These are phyloP conservation scores for Sugiyamaella qingdaonensis DNA, from an alignment of 805 yeast species.

Conservation along the genomic window DNA sequence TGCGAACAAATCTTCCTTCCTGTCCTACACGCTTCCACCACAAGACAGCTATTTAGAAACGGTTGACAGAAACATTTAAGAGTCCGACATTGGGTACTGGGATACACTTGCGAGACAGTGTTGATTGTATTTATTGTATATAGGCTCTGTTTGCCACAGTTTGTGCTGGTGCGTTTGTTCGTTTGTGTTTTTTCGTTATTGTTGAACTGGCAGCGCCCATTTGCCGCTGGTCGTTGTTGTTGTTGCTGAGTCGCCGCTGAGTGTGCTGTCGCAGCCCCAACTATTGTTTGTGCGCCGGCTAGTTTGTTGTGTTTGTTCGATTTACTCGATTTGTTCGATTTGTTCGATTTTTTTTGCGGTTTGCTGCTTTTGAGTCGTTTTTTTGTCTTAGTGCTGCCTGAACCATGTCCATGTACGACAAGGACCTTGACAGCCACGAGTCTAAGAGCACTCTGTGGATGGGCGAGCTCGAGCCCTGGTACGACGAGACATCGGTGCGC, in stretches of 20 bases:
- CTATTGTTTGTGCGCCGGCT: too few species aligned
- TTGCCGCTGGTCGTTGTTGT: neutral
- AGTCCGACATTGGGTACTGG: neutral
- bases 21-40: neutral
- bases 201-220: neutral
- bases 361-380: neutral
- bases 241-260: neutral
- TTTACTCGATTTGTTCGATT: too few species aligned
- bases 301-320: too few species aligned
- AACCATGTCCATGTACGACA: slow-evolving; percentile 1
- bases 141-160: neutral
- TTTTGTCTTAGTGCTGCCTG: neutral
- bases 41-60: neutral
- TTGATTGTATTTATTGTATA: neutral
- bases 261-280: too few species aligned
- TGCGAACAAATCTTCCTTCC: neutral
- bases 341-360: neutral
- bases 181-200: too few species aligned
- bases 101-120: neutral
- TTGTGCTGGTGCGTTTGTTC: too few species aligned
- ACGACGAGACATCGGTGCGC: slow-evolving; percentile 68
- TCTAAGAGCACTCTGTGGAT: slow-evolving; percentile 43
- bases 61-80: neutral
- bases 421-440: slow-evolving; percentile 12
- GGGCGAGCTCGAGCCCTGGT: slow-evolving; percentile 85